A percentile compares a stretch with the other conserved stretches of the same genome.
These are phyloP conservation scores for Parastagonospora avenae DNA, from an alignment of 2,329 filamentous ascomycete species.

Conservation along the genomic window DNA sequence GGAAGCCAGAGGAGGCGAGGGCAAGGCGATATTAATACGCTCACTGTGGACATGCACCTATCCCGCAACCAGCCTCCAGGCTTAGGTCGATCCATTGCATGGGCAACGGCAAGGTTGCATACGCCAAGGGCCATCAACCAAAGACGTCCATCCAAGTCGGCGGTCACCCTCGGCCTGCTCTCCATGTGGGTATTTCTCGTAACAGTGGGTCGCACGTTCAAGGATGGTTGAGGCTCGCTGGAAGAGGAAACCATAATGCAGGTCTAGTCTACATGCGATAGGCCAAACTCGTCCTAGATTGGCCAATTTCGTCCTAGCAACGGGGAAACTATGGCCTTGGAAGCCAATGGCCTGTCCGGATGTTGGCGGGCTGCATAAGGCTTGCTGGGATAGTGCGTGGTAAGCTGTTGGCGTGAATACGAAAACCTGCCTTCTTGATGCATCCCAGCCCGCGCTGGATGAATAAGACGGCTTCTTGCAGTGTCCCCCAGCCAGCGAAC, in stretches of 20 bases:
- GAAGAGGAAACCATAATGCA: constrained; percentile 20
- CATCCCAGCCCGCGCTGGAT: background rate
- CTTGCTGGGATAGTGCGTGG: constrained; percentile 20
- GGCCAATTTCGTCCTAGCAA: constrained; percentile 20
- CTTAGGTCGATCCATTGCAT: constrained; percentile 7
- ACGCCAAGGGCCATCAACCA: constrained; percentile 32
- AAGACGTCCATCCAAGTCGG: constrained; percentile 15
- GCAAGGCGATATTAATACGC: constrained; percentile 33
- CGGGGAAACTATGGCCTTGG: constrained; percentile 9
- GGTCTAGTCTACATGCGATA: constrained; percentile 9
- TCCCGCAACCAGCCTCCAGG: constrained; percentile 27
- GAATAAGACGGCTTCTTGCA: background rate
- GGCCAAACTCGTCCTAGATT: constrained; percentile 10
- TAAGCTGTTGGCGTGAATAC: constrained; percentile 13
- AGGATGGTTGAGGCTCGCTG: constrained; percentile 18
- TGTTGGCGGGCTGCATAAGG: constrained; percentile 17
- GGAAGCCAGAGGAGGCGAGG: constrained; percentile 14
- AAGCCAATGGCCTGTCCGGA: constrained; percentile 12
- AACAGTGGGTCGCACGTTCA: constrained; percentile 18
- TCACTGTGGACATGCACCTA: constrained; percentile 15
- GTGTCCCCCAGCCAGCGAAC: constrained; percentile 5
- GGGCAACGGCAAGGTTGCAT: constrained; percentile 37
- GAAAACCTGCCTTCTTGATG: background rate
- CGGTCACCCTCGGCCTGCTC: constrained; percentile 12
- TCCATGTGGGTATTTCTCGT: constrained; percentile 18